Evolutionary conservation across 2,329 filamentous ascomycete genomes (phyloP), one percentile per base, ranked within the genome.

Genomic region (Ramularia endophylla): DNA sequence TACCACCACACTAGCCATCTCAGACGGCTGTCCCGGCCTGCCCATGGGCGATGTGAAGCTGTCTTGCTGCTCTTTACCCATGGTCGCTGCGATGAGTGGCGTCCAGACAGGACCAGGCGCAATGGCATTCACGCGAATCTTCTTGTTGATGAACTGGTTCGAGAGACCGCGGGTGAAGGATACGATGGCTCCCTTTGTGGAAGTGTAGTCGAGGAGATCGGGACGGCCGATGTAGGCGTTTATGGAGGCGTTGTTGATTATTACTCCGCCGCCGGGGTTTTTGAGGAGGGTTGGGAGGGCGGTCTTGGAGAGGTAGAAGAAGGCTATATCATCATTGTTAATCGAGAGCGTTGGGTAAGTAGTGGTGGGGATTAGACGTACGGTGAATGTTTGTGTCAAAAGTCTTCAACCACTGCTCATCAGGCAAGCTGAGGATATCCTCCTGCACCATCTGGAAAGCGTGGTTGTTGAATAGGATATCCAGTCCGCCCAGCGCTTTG

Each of bases 211-310:
- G 36, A 92, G 75, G 2, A 90, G 73, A 55, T 90, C 85, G 0
- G 82, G 81, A 1, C 85, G 82, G 28, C 86, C 86, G 43, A 88
- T 77, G 65, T 90, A 92, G 18, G 81, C 84, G 61, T 90, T 90
- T 60, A 92, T 81, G 22, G 83, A 88, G 32, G 85, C 81, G 60
- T 87, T 88, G 69, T 90, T 92, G 73, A 94, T 87, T 61, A 94
- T 87, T 18, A 78, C 80, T 41, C 78, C 74, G 27, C 87, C 86
- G 32, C 32, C 32, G 18, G 17, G 18, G 32, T 34, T 34, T n/a
- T 64, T 62, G 57, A 78, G 76, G 79, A 92, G 84, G 64, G 89
- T 82, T 1, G 79, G 80, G 8, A 92, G 71, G 9, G 74, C 66
- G 58, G 89, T 87, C 63, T 92, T 92, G 46, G 85, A 75, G 27